Base-by-base conservation (phyloP, 1,139 yeast genomes). In the Diutina mesorugosa region DNA sequence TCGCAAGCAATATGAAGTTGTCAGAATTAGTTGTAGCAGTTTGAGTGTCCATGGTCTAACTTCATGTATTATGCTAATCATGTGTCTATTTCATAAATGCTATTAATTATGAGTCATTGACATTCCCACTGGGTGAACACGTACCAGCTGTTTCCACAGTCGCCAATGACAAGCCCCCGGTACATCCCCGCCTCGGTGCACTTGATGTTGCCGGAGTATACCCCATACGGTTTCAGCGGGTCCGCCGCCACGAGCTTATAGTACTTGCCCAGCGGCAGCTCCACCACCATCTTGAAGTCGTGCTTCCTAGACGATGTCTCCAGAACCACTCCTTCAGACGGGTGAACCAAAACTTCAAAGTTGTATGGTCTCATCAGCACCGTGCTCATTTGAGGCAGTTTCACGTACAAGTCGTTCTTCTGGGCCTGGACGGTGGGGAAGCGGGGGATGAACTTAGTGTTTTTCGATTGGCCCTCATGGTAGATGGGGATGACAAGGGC, bases 81-180 rank as follows among this genome's bases (percentile, higher is more conserved):
- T 35, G 41, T 35, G 41, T 35, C 41, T 35, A 35, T 35, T n/a
- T 35, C 41, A 35, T 35, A 35, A 35, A 35, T 35, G 41, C 41
- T 35, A 35, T 35, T 35, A 35, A 21, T 21, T 35, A 10, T 10
- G 41, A 16, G 41, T 50, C 28, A 30, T 18, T 32, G 14, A 45
- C 95, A 87, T 53, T 77, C 77, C 99, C 99, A 93, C 69, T 90
- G 96, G 10, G 96, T 91, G 70, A 89, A 90, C 6, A 88, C 90
- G 64, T 90, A 87, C 91, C 96, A 89, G 57, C 93, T 85, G 60
- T 80, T 79, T 4, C 90, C 90, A 55, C 85, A 80, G 63, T 89
- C 95, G 8, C 91, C 86, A 55, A 87, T 80, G 0, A 89, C 90
- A 56, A 91, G 77, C 1, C 93, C 95, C 56, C 91, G 78, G 87